Percentiles rank a stretch among this genome's conserved stretches.
Conservation (phyloP, 2,329 filamentous ascomycete species). For the Pseudogymnoascus sp. region DNA sequence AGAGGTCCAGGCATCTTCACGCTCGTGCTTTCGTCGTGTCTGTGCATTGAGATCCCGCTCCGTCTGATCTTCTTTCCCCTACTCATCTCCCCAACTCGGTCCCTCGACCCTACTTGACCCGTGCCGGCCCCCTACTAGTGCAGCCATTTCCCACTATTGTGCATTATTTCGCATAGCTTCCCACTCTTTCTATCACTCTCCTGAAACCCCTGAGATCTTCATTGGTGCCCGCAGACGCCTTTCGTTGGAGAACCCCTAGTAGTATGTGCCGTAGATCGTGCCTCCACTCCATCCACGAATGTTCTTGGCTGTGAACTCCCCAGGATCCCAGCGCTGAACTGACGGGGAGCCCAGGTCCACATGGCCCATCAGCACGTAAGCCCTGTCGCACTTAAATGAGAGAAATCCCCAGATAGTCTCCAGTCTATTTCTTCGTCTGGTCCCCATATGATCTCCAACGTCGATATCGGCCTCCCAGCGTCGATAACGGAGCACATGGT, state of each 20-base stretch:
- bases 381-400: slow-evolving; percentile 3
- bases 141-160: background rate
- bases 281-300: background rate
- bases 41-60: background rate
- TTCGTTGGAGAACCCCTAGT: background rate
- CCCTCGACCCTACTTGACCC: background rate
- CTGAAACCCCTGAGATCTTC: background rate
- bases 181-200: background rate
- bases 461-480: background rate
- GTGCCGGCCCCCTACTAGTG: background rate
- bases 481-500: background rate
- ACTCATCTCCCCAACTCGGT: background rate
- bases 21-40: background rate
- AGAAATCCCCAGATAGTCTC: background rate
- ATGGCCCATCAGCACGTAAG: background rate
- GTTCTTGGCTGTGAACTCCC: background rate
- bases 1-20: background rate
- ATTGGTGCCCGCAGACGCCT: background rate
- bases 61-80: background rate
- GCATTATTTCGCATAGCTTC: background rate
- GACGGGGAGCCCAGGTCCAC: background rate
- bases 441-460: background rate
- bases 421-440: background rate
- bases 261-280: background rate
- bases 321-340: background rate